These are phyloP conservation scores for Jimgerdemannia flammicorona DNA, from an alignment of 192 early-diverging fungal genomes.

Conservation along the genomic window DNA sequence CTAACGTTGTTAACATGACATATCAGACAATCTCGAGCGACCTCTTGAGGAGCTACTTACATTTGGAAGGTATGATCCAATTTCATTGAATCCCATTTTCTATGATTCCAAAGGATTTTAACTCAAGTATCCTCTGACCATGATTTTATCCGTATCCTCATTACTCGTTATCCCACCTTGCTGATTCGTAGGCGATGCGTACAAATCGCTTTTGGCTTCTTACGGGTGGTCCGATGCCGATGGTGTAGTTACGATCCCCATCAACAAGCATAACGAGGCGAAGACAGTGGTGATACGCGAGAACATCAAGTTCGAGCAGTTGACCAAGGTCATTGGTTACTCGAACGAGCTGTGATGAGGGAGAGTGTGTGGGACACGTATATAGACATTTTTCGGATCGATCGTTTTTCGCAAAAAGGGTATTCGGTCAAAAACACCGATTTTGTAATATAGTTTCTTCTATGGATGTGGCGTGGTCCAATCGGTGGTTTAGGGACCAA, in stretches of 20 bases:
- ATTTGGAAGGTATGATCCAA: constrained; percentile 32
- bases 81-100: not conserved
- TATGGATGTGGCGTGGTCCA: too few relatives aligned
- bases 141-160: too few relatives aligned
- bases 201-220: not conserved
- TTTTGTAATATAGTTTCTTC: too few relatives aligned
- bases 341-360: constrained; percentile 33
- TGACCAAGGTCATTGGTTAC: constrained; percentile 41
- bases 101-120: not conserved
- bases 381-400: not conserved
- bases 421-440: too few relatives aligned
- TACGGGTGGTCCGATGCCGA: constrained; percentile 56
- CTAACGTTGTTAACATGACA: constrained; percentile 69
- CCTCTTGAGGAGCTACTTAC: constrained; percentile 60
- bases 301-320: constrained; percentile 81
- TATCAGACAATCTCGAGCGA: constrained; percentile 74
- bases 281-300: constrained; percentile 85
- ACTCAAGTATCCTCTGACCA: too few relatives aligned
- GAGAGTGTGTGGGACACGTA: not conserved
- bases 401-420: not conserved
- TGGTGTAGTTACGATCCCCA: constrained; percentile 66
- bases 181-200: not conserved
- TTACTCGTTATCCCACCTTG: too few relatives aligned
- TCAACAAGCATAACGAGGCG: constrained; percentile 80
- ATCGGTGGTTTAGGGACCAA: too few relatives aligned